Percentiles rank a stretch among this genome's conserved stretches.
These are phyloP conservation scores for Zygosaccharomyces pseudorouxii DNA, from an alignment of 805 yeast genomes.

Conservation along the genomic window DNA sequence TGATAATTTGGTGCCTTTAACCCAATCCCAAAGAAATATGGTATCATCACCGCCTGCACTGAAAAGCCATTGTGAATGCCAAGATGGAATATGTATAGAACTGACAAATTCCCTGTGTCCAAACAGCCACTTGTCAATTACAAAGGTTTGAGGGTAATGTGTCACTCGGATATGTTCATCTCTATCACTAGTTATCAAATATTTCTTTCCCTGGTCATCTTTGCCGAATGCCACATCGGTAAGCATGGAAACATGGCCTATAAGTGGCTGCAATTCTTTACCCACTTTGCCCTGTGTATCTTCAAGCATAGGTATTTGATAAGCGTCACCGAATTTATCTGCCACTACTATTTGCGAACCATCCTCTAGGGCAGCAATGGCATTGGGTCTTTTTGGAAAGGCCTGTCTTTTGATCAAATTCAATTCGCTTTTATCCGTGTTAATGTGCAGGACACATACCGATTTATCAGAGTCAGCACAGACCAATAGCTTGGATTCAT, in stretches of 20 bases:
- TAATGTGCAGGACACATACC: slow-evolving; percentile 52
- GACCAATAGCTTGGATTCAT: slow-evolving; percentile 54
- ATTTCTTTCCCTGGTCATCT: slow-evolving; percentile 38
- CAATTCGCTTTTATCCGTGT: slow-evolving; percentile 37
- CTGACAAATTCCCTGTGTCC: slow-evolving; percentile 86
- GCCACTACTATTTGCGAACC: slow-evolving; percentile 60
- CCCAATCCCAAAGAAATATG: slow-evolving; percentile 79
- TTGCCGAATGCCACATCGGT: slow-evolving; percentile 51
- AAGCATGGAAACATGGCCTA: slow-evolving; percentile 97
- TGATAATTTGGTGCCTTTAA: slow-evolving; percentile 43
- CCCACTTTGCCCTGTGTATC: slow-evolving; percentile 32
- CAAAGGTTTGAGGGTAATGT: slow-evolving; percentile 68
- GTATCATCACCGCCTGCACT: slow-evolving; percentile 91
- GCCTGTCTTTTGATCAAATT: slow-evolving; percentile 60
- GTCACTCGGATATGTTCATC: slow-evolving; percentile 93
- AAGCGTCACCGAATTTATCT: slow-evolving; percentile 96
- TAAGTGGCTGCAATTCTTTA: slow-evolving; percentile 58
- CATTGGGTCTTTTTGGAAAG: slow-evolving; percentile 90
- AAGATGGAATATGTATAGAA: slow-evolving; percentile 50
- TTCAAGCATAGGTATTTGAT: slow-evolving; percentile 46
- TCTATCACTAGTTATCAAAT: slow-evolving; percentile 77
- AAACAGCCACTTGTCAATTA: slow-evolving; percentile 77
- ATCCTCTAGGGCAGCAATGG: slow-evolving; percentile 56
- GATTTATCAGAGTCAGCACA: slow-evolving; percentile 85
- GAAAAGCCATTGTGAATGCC: slow-evolving; percentile 48